These are phyloP conservation scores for Flueggea neowawraea DNA, from an alignment of 441 rosid species.

Conservation along the genomic window DNA sequence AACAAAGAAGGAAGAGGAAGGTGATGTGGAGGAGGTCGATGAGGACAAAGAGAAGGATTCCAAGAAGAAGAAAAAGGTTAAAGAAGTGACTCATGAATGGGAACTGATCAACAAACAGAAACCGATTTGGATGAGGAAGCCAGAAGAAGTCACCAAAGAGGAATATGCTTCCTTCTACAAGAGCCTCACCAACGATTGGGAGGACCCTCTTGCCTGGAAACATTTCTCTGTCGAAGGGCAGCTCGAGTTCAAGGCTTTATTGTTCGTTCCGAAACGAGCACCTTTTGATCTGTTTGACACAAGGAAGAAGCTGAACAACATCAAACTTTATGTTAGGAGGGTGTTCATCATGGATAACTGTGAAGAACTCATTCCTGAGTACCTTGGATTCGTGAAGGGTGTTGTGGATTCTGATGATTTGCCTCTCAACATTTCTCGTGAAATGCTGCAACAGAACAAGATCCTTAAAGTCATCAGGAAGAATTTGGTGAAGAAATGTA, in stretches of 20 bases:
- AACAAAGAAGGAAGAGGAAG: constrained; percentile 51
- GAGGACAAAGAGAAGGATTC: constrained; percentile 65
- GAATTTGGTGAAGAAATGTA: constrained; percentile 75
- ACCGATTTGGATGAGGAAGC: constrained; percentile 75
- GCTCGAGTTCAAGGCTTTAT: constrained; percentile 73
- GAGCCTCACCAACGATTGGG: constrained; percentile 88
- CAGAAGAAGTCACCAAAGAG: constrained; percentile 66
- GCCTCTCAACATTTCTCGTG: constrained; percentile 73
- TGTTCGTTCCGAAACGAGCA: constrained; percentile 51
- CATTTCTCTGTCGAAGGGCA: constrained; percentile 89
- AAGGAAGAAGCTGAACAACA: constrained; percentile 73
- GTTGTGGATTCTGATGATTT: constrained; percentile 74
- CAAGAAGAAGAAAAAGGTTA: constrained; percentile 70
- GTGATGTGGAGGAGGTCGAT: constrained; percentile 63
- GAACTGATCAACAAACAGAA: constrained; percentile 62
- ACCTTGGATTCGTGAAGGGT: constrained; percentile 64
- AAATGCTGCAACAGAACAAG: constrained; percentile 77
- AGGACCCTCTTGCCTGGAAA: constrained; percentile 70
- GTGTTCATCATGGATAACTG: constrained; percentile 83
- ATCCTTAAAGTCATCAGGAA: constrained; percentile 74
- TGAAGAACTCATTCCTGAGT: constrained; percentile 71
- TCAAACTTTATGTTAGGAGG: constrained; percentile 69
- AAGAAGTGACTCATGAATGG: constrained; percentile 75
- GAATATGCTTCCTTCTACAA: constrained; percentile 77
- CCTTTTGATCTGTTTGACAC: constrained; percentile 72